phyloP scores from a whole-genome alignment of 2,329 filamentous ascomycete genomes.

The Fusarium nanum region DNA sequence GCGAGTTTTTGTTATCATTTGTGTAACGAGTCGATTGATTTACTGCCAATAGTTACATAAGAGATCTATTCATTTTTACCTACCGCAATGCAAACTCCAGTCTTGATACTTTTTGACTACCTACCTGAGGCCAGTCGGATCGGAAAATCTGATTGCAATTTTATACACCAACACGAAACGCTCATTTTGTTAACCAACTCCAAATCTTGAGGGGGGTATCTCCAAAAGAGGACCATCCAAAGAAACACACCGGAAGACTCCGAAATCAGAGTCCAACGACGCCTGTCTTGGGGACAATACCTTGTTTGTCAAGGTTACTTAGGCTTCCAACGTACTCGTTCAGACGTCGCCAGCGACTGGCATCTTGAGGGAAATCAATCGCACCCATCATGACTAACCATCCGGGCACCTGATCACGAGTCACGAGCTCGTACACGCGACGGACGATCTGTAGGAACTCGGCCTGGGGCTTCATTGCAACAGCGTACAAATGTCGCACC shows the following conservation, averaged over 20 bases:
- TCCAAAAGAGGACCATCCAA: neutral
- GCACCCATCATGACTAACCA: conserved; percentile 39
- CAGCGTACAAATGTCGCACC: conserved; percentile 39
- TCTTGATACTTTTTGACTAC: conserved; percentile 2
- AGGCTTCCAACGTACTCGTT: conserved; percentile 26
- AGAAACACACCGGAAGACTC: neutral
- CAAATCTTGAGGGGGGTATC: neutral
- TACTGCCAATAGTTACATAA: conserved; percentile 1
- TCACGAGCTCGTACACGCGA: conserved; percentile 42
- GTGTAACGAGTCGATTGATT: conserved; percentile 3
- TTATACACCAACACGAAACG: neutral
- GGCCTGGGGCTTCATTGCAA: conserved; percentile 29
- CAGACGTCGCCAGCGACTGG: conserved; percentile 29
- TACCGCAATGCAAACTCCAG: conserved; percentile 1
- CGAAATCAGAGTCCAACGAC: neutral
- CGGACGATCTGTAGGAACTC: conserved; percentile 35
- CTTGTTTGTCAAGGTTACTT: conserved; percentile 39
- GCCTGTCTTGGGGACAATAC: conserved; percentile 21
- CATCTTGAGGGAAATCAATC: conserved; percentile 27
- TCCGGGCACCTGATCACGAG: conserved; percentile 25
- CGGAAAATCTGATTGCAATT: neutral
- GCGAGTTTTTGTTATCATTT: neutral
- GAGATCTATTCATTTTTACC: conserved; percentile 13
- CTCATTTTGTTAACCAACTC: neutral
- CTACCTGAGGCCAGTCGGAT: conserved; percentile 4